Evolutionary conservation across 768 basidiomycete genomes (phyloP), one percentile per base, ranked within the genome.

Genomic region (Boletales sp.): DNA sequence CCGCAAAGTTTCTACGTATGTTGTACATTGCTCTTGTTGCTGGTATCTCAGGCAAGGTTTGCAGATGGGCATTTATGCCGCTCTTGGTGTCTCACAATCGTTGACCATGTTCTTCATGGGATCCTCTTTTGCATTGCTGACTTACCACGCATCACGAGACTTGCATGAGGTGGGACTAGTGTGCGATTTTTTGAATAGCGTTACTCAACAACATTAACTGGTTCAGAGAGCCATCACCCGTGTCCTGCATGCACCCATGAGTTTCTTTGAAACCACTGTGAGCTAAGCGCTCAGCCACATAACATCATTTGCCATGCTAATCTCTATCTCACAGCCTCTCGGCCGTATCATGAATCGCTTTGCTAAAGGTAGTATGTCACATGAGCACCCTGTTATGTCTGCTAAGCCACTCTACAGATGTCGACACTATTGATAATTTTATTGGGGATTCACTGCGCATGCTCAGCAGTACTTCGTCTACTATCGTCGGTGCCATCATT

Each of bases 311-410:
- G 3, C 28, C 15, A 13, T 37, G 3, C 8, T 21, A 25, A 49
- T 38, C 19, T 34, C 47, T 17, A 47, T 21, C 54, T 40, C 51
- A 60, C 57, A 84, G 76, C 90, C 89, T 7, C 75, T 90, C 18
- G 93, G 93, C 14, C 82, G 90, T 11, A 89, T 96, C 54, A 86
- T 92, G 81, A 93, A 93, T 65, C 82, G 91, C 14, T 91, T 96
- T 65, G 84, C 89, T 1, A 91, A 92, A 72, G 84, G 25, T 28
- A 28, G 83, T 77, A 61, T 56, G 49, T 48, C 31, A 33, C 38
- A 12, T 8, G 25, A 37, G 3, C 7, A 41, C 38, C 14, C 14
- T 12, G 10, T 17, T 46, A 1, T 32, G 9, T 17, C 13, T 30
- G n/a, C 18, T 44, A 13, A 43, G 44, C 17, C 17, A 25, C 32